Base-by-base conservation (phyloP, 1,284 basidiomycete species). In the Pyrrhoderma noxium region DNA sequence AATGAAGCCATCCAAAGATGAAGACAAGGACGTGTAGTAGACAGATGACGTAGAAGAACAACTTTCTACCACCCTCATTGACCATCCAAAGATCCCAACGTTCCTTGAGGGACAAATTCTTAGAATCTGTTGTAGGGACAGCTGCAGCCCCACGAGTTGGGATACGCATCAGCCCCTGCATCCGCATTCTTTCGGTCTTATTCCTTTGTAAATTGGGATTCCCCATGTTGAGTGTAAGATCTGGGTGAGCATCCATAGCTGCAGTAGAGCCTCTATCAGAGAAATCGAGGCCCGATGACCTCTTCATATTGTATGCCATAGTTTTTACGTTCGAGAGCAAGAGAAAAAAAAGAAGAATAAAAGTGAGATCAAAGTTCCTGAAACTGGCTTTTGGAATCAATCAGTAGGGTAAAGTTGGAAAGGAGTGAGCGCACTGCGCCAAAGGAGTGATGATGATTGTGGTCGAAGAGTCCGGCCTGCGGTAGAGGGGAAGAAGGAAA, bases 81-180 rank as follows among this genome's bases (percentile, higher is more conserved):
- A 93, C 89, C 85, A 91, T 87, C 91, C 92, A 94, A 25, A 81
- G 61, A 57, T 77, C 72, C 61, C 80, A 75, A 57, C 66, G 76
- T 56, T 80, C 72, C 40, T 61, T 61, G 51, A 68, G 62, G 2
- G 45, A 34, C 13, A 54, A 25, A 22, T 55, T 51, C 53, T 38
- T 47, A 25, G 71, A 66, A 40, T 61, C 65, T 45, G 70, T 65
- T 31, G 27, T 31, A 59, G 67, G 61, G 2, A 70, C 68, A 2
- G 60, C 59, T 21, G 59, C 60, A 1, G 57, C 56, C 3, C 70
- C 67, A 13, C 65, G 61, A 3, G 71, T 77, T 42, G 70, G 69
- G 2, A 76, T 65, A 44, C 81, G 72, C 67, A 90, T 85, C 45
- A 93, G 75, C 2, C 86, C 85, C 65, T 93, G 90, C 27, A 92